phyloP scores from a whole-genome alignment of 768 basidiomycete species.

The Daedaleopsis sinensis region DNA sequence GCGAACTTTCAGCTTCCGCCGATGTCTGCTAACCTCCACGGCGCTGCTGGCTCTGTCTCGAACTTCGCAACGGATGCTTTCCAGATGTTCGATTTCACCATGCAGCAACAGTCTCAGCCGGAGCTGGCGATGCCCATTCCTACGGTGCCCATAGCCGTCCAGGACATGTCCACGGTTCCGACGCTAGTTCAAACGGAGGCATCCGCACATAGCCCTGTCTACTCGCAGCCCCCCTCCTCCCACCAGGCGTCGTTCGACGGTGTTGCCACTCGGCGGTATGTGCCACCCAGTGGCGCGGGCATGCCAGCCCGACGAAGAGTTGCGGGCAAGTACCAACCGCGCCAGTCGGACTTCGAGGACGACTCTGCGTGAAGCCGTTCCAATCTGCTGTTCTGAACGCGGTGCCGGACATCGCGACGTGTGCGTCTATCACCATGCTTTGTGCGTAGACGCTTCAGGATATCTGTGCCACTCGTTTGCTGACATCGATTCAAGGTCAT shows the following conservation, averaged over 20 bases:
- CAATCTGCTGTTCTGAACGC: neutral
- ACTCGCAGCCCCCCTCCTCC: neutral
- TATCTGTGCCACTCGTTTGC: neutral
- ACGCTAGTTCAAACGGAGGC: neutral
- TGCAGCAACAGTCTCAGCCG: neutral
- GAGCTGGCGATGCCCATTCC: neutral
- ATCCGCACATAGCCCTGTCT: neutral
- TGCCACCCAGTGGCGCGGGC: conserved; percentile 12
- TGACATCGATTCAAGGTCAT: neutral
- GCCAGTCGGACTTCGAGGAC: neutral
- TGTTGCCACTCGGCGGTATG: conserved; percentile 3
- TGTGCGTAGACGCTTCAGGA: neutral
- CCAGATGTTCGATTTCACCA: neutral
- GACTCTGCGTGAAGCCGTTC: neutral
- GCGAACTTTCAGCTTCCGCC: neutral
- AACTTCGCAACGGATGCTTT: neutral
- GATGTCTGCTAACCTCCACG: neutral
- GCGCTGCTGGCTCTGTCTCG: neutral
- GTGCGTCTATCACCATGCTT: neutral
- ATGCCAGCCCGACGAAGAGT: conserved; percentile 8
- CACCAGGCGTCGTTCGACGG: neutral
- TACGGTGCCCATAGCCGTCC: neutral
- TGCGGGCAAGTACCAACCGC: neutral
- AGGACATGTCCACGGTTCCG: neutral
- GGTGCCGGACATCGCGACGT: conserved; percentile 1